Evolutionary conservation across 345 rosid species (phyloP), one percentile per base, ranked within the genome.

Genomic region (Salix dunnii): DNA sequence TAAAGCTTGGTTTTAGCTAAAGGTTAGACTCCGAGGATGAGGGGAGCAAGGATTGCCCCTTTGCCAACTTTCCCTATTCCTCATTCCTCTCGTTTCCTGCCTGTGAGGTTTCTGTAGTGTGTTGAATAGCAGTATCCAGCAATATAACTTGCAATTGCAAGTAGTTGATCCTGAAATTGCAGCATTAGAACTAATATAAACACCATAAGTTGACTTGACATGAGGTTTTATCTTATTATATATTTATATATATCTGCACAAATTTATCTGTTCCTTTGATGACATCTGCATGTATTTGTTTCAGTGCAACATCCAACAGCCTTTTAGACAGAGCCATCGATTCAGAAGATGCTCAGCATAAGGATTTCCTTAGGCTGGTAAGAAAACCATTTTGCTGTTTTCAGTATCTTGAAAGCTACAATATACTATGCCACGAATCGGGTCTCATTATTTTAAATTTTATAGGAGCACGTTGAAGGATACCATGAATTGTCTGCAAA

Each of bases 341-440:
- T 82, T 94, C 97, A 31, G 98, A 96, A 87, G 94, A 92, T 74
- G 87, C 91, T 79, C 97, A 93, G 84, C 97, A 96, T 71, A 92
- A 90, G 82, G 99, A 96, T 89, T 96, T 96, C 86, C 88, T 96
- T 53, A 91, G 98, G 86, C 94, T 94, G 95, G 98, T 92, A 79
- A 85, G 86, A 71, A 33, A 69, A 12, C 67, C n/a, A 17, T 10
- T 38, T 25, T 21, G 17, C 4, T 18, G 69, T 68, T 49, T 55
- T 53, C 18, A 55, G 38, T 40, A 17, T 35, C 13, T 60, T 33
- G 5, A 40, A 38, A 71, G 42, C 20, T 53, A 5, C 14, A 27
- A 8, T 20, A 9, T 13, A 49, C 2, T 40, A 43, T n/a, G 33
- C 35, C 13, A 17, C 25, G 40, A 30, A 4, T 62, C 43, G 42